phyloP scores from a whole-genome alignment of 139 green algal genomes.

The Bryopsis sp. region DNA sequence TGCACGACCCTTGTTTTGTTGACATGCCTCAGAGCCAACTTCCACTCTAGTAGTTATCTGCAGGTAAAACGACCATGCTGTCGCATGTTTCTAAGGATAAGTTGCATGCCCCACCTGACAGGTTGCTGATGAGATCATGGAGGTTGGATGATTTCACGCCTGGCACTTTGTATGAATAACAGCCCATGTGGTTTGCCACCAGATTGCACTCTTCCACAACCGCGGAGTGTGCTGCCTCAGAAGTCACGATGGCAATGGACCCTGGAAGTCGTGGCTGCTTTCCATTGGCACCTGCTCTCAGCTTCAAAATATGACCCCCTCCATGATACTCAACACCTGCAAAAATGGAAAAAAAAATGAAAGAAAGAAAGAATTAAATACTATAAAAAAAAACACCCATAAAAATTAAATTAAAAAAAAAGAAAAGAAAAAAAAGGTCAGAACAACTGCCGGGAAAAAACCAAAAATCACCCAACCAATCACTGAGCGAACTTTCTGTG shows the following conservation, averaged over 20 bases:
- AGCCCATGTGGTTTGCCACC: slow-evolving; percentile 51
- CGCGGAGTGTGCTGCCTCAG: slow-evolving; percentile 50
- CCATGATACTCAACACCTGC: slow-evolving; percentile 46
- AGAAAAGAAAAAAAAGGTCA: too few species aligned
- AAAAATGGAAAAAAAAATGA: neutral
- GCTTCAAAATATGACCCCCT: slow-evolving; percentile 26
- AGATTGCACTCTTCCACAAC: slow-evolving; percentile 58
- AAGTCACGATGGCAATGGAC: slow-evolving; percentile 56
- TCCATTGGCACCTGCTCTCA: too few species aligned
- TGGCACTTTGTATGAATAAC: slow-evolving; percentile 45
- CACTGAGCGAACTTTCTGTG: neutral
- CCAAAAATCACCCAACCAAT: neutral
- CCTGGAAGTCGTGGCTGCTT: slow-evolving; percentile 52
- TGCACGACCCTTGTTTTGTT: too few species aligned
- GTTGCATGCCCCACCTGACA: too few species aligned
- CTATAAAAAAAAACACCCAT: slow-evolving; percentile 15
- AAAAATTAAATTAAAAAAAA: too few species aligned
- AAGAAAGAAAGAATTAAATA: neutral
- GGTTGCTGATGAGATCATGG: slow-evolving; percentile 36
- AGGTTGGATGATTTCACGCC: slow-evolving; percentile 56
- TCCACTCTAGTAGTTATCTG: too few species aligned
- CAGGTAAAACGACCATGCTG: too few species aligned
- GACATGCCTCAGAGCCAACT: neutral
- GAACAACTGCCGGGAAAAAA: neutral
- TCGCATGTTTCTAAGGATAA: too few species aligned